These are phyloP conservation scores for Echinosophora koreensis DNA, from an alignment of 306 rosid species.

Conservation along the genomic window DNA sequence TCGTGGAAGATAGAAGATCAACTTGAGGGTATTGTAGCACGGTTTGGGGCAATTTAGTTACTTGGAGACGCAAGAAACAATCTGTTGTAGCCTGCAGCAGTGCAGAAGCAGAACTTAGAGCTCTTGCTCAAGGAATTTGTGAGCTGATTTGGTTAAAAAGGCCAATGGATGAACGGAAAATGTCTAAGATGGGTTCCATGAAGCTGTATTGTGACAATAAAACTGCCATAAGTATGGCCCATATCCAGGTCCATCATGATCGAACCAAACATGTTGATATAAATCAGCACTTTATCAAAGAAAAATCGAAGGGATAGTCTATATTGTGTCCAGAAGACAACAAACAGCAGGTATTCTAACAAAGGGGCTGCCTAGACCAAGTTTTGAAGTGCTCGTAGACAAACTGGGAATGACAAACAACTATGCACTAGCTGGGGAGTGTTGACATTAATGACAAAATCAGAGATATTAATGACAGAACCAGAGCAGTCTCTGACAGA, in stretches of 20 bases:
- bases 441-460: not conserved
- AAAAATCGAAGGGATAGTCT: not conserved
- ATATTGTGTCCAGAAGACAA: not conserved
- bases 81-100: not conserved
- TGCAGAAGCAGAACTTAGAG: not conserved
- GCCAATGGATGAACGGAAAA: not conserved
- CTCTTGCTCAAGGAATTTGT: not conserved
- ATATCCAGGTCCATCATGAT: not conserved
- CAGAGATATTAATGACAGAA: not conserved
- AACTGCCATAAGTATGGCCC: not conserved
- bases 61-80: not conserved
- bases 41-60: not conserved
- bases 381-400: not conserved
- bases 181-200: not conserved
- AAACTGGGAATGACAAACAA: not conserved
- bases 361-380: not conserved
- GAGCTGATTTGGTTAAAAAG: not conserved
- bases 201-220: not conserved
- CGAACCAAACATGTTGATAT: not conserved
- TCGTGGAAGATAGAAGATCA: not conserved
- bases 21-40: not conserved
- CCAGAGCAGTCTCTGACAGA: not conserved
- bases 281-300: not conserved
- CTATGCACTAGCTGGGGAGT: not conserved
- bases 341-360: not conserved